These are phyloP conservation scores for Persicaria maculosa DNA, from an alignment of 148 eudicot species.

Conservation along the genomic window DNA sequence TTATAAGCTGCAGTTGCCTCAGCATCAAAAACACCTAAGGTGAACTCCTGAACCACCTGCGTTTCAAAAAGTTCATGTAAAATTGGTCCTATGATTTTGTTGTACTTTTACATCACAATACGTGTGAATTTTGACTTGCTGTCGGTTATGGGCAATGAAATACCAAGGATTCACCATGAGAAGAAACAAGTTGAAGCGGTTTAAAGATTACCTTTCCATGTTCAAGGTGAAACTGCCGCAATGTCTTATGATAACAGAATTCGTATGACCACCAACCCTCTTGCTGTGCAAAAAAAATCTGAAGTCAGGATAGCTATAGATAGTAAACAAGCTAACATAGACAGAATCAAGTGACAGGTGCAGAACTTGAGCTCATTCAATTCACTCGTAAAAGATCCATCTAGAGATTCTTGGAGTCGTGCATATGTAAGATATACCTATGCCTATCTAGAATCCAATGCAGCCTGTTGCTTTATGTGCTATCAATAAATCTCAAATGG, in stretches of 20 bases:
- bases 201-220: slow-evolving; percentile 59
- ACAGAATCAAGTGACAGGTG: not conserved
- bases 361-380: too few species aligned
- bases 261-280: slow-evolving; percentile 98
- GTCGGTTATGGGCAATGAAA: not conserved
- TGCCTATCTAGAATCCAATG: not conserved
- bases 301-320: slow-evolving; percentile 2
- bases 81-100: too few species aligned
- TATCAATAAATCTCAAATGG: too few species aligned
- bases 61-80: not conserved
- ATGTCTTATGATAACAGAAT: slow-evolving; percentile 58
- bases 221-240: slow-evolving; percentile 86
- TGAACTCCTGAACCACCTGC: slow-evolving; percentile 79
- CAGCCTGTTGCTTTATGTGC: not conserved
- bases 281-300: slow-evolving; percentile 49
- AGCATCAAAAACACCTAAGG: slow-evolving; percentile 69
- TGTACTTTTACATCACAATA: too few species aligned
- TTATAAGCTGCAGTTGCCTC: slow-evolving; percentile 78
- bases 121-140: too few species aligned
- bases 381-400: too few species aligned
- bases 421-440: not conserved
- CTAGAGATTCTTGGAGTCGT: not conserved
- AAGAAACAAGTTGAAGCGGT: not conserved
- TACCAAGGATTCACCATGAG: not conserved
- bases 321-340: not conserved